Percentiles rank a stretch among this genome's conserved stretches.
Evolutionary conservation across 2,329 filamentous ascomycete genomes (phyloP).

Genomic region (Dactylonectria estremocensis): DNA sequence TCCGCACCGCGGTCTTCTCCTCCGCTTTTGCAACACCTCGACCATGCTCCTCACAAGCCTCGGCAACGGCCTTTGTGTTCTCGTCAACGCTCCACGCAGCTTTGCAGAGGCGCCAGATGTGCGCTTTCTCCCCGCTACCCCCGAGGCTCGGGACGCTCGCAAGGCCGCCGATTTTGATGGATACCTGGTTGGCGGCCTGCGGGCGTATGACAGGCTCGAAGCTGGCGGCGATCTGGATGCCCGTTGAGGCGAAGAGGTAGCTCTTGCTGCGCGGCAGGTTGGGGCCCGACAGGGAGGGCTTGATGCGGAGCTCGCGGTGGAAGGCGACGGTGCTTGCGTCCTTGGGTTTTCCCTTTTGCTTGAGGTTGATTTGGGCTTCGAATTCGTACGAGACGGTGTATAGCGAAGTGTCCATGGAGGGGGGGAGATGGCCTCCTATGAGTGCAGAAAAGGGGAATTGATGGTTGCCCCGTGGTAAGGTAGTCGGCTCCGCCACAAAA

Average conservation of each 20-base stretch:
- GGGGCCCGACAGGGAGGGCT: slow-evolving; percentile 80
- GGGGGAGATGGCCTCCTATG: slow-evolving; percentile 86
- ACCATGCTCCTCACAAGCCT: slow-evolving; percentile 82
- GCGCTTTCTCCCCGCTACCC: slow-evolving; percentile 76
- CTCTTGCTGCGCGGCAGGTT: slow-evolving; percentile 87
- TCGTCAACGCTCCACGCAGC: slow-evolving; percentile 94
- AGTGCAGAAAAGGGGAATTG: slow-evolving; percentile 90
- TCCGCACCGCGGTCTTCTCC: slow-evolving; percentile 63
- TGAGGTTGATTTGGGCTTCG: slow-evolving; percentile 73
- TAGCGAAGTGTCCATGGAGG: slow-evolving; percentile 80
- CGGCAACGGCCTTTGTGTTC: slow-evolving; percentile 81
- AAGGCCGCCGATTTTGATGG: slow-evolving; percentile 67
- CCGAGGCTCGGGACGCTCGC: slow-evolving; percentile 77
- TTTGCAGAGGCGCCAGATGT: slow-evolving; percentile 88
- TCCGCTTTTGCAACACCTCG: slow-evolving; percentile 72
- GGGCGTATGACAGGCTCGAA: slow-evolving; percentile 87
- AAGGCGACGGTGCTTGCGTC: slow-evolving; percentile 68
- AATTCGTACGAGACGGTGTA: slow-evolving; percentile 84
- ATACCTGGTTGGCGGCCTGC: slow-evolving; percentile 75
- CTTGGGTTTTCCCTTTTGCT: slow-evolving; percentile 63
- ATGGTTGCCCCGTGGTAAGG: slow-evolving; percentile 71
- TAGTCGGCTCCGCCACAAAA: slow-evolving; percentile 74
- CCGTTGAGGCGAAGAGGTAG: slow-evolving; percentile 93
- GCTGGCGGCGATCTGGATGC: slow-evolving; percentile 86
- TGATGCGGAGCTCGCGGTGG: slow-evolving; percentile 77